These are phyloP conservation scores for Pelargonium myrrhifolium DNA, from an alignment of 441 rosid genomes.

Conservation along the genomic window DNA sequence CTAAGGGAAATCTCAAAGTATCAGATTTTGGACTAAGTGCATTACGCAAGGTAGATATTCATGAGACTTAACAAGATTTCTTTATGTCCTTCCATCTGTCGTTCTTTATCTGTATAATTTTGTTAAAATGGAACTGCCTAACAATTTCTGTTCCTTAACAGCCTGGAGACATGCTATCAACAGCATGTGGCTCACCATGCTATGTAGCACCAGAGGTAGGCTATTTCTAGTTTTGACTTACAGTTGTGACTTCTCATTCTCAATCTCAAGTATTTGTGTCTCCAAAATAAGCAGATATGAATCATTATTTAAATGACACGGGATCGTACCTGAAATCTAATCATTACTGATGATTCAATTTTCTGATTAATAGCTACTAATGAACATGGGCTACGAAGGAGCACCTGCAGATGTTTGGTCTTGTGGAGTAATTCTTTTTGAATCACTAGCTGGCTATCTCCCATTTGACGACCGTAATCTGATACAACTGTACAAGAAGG, in stretches of 20 bases:
- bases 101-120: neutral
- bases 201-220: slow-evolving; percentile 89
- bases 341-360: slow-evolving; percentile 14
- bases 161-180: slow-evolving; percentile 62
- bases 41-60: neutral
- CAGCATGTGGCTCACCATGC: slow-evolving; percentile 91
- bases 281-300: too few relatives aligned
- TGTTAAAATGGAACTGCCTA: neutral
- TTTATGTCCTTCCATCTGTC: neutral
- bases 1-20: neutral
- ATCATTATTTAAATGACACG: neutral
- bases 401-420: slow-evolving; percentile 94
- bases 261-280: too few relatives aligned
- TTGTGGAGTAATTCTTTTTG: slow-evolving; percentile 75
- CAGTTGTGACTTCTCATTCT: neutral
- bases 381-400: slow-evolving; percentile 62
- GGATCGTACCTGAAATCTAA: neutral
- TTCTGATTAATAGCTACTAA: slow-evolving; percentile 48
- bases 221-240: neutral
- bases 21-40: slow-evolving; percentile 1
- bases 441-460: slow-evolving; percentile 60
- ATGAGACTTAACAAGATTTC: neutral
- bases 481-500: slow-evolving; percentile 51
- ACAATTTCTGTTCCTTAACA: neutral
- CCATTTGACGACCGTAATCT: slow-evolving; percentile 44